Evolutionary conservation across 164 flowering plant genomes (phyloP).

Genomic region (Stephania japonica): DNA sequence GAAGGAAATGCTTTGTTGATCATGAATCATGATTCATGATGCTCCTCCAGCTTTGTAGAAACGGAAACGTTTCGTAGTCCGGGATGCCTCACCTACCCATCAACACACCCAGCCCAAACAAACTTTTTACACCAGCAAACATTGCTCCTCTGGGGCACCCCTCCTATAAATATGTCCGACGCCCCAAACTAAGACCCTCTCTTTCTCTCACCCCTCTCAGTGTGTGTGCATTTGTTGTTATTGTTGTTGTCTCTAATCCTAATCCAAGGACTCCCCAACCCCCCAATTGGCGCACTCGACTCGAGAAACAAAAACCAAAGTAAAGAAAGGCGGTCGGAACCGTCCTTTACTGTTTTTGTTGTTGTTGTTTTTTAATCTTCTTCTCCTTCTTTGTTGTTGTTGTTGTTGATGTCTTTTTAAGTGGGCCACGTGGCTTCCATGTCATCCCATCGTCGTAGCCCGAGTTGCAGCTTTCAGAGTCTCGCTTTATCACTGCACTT

Average conservation of each 20-base stretch:
- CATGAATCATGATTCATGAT: too few relatives aligned
- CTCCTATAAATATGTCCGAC: background rate
- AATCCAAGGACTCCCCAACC: background rate
- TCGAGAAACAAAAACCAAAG: background rate
- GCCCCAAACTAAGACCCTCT: background rate
- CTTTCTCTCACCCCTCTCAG: background rate
- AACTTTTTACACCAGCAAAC: background rate
- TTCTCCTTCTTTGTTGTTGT: background rate
- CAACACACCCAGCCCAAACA: background rate
- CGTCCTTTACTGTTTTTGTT: background rate
- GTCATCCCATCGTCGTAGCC: slow-evolving; percentile 1
- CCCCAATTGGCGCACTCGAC: too few relatives aligned
- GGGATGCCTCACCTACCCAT: background rate
- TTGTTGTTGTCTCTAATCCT: background rate
- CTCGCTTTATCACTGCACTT: slow-evolving; percentile 13
- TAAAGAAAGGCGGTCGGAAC: background rate
- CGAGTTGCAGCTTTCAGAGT: slow-evolving; percentile 12
- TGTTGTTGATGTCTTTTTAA: slow-evolving; percentile 4
- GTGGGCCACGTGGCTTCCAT: slow-evolving; percentile 12
- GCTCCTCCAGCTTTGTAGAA: background rate
- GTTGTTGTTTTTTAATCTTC: background rate
- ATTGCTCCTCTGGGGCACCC: background rate
- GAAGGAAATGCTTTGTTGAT: too few relatives aligned
- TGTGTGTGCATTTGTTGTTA: background rate
- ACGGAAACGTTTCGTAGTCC: background rate